phyloP scores from a whole-genome alignment of 768 basidiomycete species.

The Boletus tomentosulus region DNA sequence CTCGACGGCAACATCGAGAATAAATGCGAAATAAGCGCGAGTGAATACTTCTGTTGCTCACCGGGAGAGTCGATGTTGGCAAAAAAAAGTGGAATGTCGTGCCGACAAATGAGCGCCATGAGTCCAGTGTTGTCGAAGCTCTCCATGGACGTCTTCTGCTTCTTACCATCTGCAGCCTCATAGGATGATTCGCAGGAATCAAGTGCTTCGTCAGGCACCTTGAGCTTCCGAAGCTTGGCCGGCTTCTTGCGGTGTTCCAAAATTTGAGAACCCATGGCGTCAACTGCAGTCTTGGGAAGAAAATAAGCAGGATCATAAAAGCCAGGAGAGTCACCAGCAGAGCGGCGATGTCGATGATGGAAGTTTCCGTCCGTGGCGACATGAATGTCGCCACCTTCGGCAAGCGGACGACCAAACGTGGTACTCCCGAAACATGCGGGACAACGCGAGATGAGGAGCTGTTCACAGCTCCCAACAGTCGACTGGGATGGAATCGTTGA shows the following conservation, averaged over 20 bases:
- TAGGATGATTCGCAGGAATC: not conserved
- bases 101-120: not conserved
- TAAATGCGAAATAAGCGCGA: not conserved
- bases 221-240: too few relatives aligned
- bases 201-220: not conserved
- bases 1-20: not conserved
- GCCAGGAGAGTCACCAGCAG: not conserved
- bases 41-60: not conserved
- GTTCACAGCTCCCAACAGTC: not conserved
- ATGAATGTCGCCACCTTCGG: too few relatives aligned
- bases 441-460: too few relatives aligned
- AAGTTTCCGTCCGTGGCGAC: not conserved
- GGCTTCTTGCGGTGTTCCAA: too few relatives aligned
- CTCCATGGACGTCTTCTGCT: not conserved
- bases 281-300: not conserved
- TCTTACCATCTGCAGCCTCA: not conserved
- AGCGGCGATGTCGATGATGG: not conserved
- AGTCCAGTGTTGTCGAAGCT: not conserved
- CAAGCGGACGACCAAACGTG: too few relatives aligned
- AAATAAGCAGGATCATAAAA: not conserved
- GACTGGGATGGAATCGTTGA: not conserved
- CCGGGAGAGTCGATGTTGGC: not conserved
- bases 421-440: too few relatives aligned
- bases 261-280: not conserved
- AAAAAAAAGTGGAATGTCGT: not conserved